Percentiles rank a stretch among this genome's conserved stretches.
Conservation (phyloP, 2,329 filamentous ascomycete species). For the Monilinia vaccinii-corymbosi region DNA sequence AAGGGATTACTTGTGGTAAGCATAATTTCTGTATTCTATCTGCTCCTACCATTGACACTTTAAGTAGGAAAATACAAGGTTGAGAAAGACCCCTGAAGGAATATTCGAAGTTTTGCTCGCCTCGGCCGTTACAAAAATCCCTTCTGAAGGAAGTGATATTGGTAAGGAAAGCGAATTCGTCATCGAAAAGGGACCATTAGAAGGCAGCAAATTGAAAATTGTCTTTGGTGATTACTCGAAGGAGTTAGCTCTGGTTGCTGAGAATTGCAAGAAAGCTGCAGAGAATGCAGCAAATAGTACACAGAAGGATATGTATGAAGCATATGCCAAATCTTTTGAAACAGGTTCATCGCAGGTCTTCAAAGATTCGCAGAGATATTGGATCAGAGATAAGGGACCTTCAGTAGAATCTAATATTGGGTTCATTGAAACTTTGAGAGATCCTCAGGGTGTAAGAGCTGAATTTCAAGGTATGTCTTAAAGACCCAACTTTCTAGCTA, state of each 20-base stretch:
- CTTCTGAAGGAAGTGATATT: conserved; percentile 56
- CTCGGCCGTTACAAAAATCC: conserved; percentile 52
- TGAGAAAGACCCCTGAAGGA: conserved; percentile 55
- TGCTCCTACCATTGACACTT: not conserved
- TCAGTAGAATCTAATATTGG: conserved; percentile 74
- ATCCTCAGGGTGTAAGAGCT: conserved; percentile 70
- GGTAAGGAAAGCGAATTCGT: conserved; percentile 55
- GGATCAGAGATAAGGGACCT: conserved; percentile 77
- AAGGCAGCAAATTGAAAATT: conserved; percentile 60
- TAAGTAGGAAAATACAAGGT: conserved; percentile 60
- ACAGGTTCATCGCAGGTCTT: conserved; percentile 67
- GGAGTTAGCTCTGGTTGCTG: conserved; percentile 61
- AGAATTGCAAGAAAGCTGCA: conserved; percentile 59
- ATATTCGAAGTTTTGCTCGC: conserved; percentile 68
- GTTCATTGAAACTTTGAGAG: conserved; percentile 79
- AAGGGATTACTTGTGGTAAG: conserved; percentile 53
- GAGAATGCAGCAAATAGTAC: conserved; percentile 64
- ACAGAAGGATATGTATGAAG: conserved; percentile 62
- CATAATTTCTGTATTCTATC: not conserved
- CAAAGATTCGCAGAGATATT: conserved; percentile 71
- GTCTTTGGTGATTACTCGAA: conserved; percentile 66
- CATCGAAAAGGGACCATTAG: conserved; percentile 48
- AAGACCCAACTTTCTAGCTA: not conserved
- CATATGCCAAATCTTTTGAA: conserved; percentile 68
- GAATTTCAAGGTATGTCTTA: conserved; percentile 64